Percentiles rank a stretch among this genome's conserved stretches.
These are phyloP conservation scores for Clitopilus passeckerianus DNA, from an alignment of 768 basidiomycete species.

Conservation along the genomic window DNA sequence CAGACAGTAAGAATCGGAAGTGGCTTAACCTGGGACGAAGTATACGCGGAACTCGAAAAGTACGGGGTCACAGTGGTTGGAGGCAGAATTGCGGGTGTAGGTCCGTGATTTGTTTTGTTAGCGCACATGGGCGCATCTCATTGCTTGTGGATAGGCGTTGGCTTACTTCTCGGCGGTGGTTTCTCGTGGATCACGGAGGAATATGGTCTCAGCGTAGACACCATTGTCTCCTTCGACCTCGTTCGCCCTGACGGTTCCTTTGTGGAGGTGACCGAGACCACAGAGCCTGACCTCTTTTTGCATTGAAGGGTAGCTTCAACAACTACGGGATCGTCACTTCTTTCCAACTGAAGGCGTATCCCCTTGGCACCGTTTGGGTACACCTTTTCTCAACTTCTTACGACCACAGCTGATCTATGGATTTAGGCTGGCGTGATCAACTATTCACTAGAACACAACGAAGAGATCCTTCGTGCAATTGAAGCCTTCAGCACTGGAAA, in stretches of 20 bases:
- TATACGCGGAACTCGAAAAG: slow-evolving; percentile 34
- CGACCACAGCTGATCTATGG: background rate
- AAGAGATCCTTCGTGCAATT: background rate
- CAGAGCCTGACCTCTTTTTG: slow-evolving; percentile 7
- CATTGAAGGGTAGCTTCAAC: background rate
- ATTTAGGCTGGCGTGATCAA: background rate
- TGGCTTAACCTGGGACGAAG: slow-evolving; percentile 47
- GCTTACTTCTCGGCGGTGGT: slow-evolving; percentile 44
- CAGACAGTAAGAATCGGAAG: slow-evolving; percentile 25
- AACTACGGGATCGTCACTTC: slow-evolving; percentile 38
- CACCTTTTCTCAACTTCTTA: background rate
- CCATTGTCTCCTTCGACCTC: slow-evolving; percentile 33
- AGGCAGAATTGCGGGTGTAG: slow-evolving; percentile 41
- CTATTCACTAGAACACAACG: background rate
- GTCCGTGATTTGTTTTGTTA: slow-evolving; percentile 17
- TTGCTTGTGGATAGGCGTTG: slow-evolving; percentile 23
- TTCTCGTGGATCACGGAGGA: slow-evolving; percentile 48
- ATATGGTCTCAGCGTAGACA: slow-evolving; percentile 40
- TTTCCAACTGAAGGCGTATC: slow-evolving; percentile 36
- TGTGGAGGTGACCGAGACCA: slow-evolving; percentile 7
- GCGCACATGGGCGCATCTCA: background rate
- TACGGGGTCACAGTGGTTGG: slow-evolving; percentile 42
- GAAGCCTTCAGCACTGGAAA: background rate
- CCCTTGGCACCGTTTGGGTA: background rate
- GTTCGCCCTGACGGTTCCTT: slow-evolving; percentile 39